A percentile compares a stretch with the other conserved stretches of the same genome.
Evolutionary conservation across 2,329 filamentous ascomycete genomes (phyloP).

Genomic region (Epichloe scottii): DNA sequence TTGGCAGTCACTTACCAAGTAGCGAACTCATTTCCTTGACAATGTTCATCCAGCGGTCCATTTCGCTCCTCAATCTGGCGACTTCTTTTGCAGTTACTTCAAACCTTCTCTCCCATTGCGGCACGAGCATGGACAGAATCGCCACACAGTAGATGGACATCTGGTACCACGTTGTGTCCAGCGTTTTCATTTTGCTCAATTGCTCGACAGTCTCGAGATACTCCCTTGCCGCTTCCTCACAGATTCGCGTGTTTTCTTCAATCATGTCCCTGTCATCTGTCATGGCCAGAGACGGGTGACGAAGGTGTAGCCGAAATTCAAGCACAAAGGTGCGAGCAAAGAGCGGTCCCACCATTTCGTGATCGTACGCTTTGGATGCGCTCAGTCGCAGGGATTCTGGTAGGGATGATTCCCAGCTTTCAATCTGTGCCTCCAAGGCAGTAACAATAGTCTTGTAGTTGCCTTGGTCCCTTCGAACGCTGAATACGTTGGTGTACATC

Average conservation of each 20-base stretch:
- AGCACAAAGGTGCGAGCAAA: conserved; percentile 41
- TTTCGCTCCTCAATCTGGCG: conserved; percentile 48
- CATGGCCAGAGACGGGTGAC: conserved; percentile 49
- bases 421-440: conserved; percentile 51
- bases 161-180: conserved; percentile 72
- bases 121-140: conserved; percentile 60
- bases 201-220: conserved; percentile 48
- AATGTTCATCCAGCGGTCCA: conserved; percentile 56
- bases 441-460: conserved; percentile 52
- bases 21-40: conserved; percentile 53
- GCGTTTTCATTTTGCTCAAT: conserved; percentile 49
- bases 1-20: conserved; percentile 36
- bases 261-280: conserved; percentile 41
- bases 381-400: conserved; percentile 46
- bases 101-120: conserved; percentile 53
- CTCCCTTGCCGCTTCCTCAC: conserved; percentile 51
- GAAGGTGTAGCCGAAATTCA: conserved; percentile 46
- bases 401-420: conserved; percentile 49
- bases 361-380: conserved; percentile 24
- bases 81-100: conserved; percentile 47
- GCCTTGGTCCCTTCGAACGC: conserved; percentile 48
- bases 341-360: conserved; percentile 38
- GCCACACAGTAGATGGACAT: conserved; percentile 59
- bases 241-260: conserved; percentile 51
- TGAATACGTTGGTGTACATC: conserved; percentile 66